These are phyloP conservation scores for Fonsecaea multimorphosa DNA, from an alignment of 2,329 filamentous ascomycete species.

Conservation along the genomic window DNA sequence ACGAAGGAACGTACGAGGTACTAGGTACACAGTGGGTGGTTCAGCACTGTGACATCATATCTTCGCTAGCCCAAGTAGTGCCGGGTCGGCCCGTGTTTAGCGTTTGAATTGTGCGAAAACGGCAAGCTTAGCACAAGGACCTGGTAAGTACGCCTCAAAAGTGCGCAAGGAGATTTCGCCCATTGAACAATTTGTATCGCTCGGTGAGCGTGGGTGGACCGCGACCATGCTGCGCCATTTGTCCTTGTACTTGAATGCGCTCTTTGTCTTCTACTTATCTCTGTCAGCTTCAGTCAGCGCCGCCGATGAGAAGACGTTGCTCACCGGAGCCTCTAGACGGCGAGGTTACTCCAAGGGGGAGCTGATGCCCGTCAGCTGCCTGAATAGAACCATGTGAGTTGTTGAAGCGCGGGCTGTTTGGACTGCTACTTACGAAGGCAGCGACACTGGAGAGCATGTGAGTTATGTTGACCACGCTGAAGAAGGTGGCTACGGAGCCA, in stretches of 20 bases:
- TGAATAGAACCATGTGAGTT: constrained; percentile 75
- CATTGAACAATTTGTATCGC: neutral
- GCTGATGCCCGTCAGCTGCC: constrained; percentile 71
- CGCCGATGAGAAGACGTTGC: constrained; percentile 25
- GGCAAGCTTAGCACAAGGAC: neutral
- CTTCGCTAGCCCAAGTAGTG: neutral
- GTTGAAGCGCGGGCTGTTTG: neutral
- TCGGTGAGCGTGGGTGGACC: neutral
- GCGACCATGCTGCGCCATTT: constrained; percentile 28
- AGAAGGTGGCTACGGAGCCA: neutral
- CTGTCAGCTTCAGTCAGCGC: constrained; percentile 35
- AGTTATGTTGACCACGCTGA: constrained; percentile 30
- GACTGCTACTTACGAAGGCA: constrained; percentile 46
- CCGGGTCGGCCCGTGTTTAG: neutral
- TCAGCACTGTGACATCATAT: neutral
- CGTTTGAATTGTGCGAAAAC: neutral
- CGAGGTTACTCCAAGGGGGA: constrained; percentile 60
- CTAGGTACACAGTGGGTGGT: too few relatives aligned
- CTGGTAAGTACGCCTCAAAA: too few relatives aligned
- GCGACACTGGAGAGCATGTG: constrained; percentile 84
- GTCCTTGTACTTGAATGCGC: constrained; percentile 26
- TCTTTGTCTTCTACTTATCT: constrained; percentile 36
- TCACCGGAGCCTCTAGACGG: constrained; percentile 17
- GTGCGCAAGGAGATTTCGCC: neutral
- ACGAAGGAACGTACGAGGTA: too few relatives aligned